These are phyloP conservation scores for Globisporangium barbulae DNA, from an alignment of 352 stramenopile species.

Conservation along the genomic window DNA sequence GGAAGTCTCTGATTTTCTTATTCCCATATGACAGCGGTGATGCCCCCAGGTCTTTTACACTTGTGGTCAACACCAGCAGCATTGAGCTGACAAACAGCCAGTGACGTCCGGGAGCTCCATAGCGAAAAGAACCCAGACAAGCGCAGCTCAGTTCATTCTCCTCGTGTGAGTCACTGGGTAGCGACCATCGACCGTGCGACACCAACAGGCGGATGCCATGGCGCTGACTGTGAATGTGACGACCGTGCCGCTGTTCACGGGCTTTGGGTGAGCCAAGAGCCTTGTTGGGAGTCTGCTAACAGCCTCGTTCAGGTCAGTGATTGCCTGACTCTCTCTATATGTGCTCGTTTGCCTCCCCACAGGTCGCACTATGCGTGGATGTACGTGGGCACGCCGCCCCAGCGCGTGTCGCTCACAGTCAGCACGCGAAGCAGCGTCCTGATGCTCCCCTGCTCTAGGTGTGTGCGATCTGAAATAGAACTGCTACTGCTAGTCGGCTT, in stretches of 20 bases:
- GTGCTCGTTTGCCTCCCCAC: background rate
- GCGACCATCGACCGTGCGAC: background rate
- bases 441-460: slow-evolving; percentile 71
- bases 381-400: slow-evolving; percentile 69
- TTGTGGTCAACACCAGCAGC: no score
- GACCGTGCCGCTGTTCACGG: background rate
- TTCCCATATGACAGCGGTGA: background rate
- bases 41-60: background rate
- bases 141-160: background rate
- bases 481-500: slow-evolving; percentile 38
- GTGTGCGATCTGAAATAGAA: slow-evolving; percentile 9
- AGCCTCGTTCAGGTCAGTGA: background rate
- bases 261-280: background rate
- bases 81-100: background rate
- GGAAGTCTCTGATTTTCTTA: background rate
- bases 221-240: background rate
- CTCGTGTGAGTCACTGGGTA: background rate
- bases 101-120: background rate
- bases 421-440: slow-evolving; percentile 75
- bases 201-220: background rate
- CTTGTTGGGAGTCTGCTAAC: background rate
- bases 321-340: background rate
- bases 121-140: background rate
- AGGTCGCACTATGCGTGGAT: slow-evolving; percentile 72
- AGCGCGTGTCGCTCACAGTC: slow-evolving; percentile 69